A percentile compares a stretch with the other conserved stretches of the same genome.
phyloP scores from a whole-genome alignment of 352 stramenopile species.

The Globisporangium emineosum region DNA sequence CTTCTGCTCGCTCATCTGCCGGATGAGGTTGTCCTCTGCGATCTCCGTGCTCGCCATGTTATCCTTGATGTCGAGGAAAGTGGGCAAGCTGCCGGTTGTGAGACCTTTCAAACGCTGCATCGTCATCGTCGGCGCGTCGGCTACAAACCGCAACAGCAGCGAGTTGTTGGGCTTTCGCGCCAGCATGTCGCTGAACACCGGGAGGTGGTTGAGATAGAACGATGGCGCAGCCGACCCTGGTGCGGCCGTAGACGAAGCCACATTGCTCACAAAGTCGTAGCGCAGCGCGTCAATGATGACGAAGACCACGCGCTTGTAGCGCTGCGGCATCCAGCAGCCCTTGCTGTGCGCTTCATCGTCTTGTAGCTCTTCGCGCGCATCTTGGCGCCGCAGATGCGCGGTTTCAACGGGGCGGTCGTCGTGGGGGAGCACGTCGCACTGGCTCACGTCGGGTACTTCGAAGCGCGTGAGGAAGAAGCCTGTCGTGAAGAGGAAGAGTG shows the following conservation, averaged over 20 bases:
- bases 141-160: slow-evolving; percentile 93
- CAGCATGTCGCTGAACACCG: slow-evolving; percentile 73
- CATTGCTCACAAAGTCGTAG: slow-evolving; percentile 91
- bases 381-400: slow-evolving; percentile 1
- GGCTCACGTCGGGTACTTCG: slow-evolving; percentile 70
- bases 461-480: slow-evolving; percentile 91
- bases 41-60: slow-evolving; percentile 92
- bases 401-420: slow-evolving; percentile 1
- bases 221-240: slow-evolving; percentile 14
- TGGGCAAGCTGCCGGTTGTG: slow-evolving; percentile 96
- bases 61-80: slow-evolving; percentile 96
- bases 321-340: slow-evolving; percentile 72
- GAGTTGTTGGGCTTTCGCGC: slow-evolving; percentile 44
- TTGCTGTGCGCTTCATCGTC: slow-evolving; percentile 12
- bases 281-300: slow-evolving; percentile 96
- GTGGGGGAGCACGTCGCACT: slow-evolving; percentile 36
- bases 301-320: slow-evolving; percentile 88
- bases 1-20: slow-evolving; percentile 66
- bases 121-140: slow-evolving; percentile 98
- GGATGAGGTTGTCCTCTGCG: slow-evolving; percentile 95
- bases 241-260: not conserved
- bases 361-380: not conserved
- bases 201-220: slow-evolving; percentile 85
- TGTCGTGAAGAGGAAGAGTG: slow-evolving; percentile 78
- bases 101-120: slow-evolving; percentile 98